Base-by-base conservation (phyloP, 192 early-diverging fungal genomes). In the Entophlyctis luteolus region DNA sequence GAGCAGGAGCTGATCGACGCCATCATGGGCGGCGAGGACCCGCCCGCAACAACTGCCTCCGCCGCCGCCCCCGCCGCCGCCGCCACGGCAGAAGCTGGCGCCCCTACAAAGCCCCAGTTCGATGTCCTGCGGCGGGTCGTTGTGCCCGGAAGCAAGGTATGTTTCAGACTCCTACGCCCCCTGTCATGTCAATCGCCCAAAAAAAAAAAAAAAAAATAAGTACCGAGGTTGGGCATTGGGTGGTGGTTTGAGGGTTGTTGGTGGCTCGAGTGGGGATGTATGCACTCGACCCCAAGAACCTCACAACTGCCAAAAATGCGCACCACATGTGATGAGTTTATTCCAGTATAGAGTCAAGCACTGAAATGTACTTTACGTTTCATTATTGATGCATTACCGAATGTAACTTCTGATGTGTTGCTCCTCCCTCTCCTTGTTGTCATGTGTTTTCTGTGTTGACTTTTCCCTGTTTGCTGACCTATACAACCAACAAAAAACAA, bases 301-400 rank as follows among this genome's bases (percentile, higher is more conserved):
- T 28, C 22, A 52, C 29, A 20, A 20, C 29, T 20, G 22, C 6
- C 42, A 45, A 45, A n/a, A 45, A 45, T 10, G 42, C 12, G 8
- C n/a, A 55, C 32, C 31, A 48, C 60, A 34, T 63, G 60, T 63
- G 60, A 63, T 63, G 60, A 63, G n/a, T 63, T 60, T 63, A n/a
- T n/a, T 63, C 60, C 60, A 63, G 60, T 76, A 76, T 76, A 76
- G 74, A 76, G 74, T 76, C 74, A 76, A 76, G 74, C 74, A 38
- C 74, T 76, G 74, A 74, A 33, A 65, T 65, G 62, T 47, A 56
- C 35, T 32, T 53, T 60, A 32, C 38, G 50, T 31, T 49, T 32
- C 57, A 39, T 23, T 58, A 37, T 23, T 36, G 42, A 23, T 20
- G 60, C 58, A 71, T 59, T 62, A 36, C 37, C 55, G 68, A 38